Conservation (phyloP, 1,139 yeast genomes). For the Blastobotrys capitulatus region DNA sequence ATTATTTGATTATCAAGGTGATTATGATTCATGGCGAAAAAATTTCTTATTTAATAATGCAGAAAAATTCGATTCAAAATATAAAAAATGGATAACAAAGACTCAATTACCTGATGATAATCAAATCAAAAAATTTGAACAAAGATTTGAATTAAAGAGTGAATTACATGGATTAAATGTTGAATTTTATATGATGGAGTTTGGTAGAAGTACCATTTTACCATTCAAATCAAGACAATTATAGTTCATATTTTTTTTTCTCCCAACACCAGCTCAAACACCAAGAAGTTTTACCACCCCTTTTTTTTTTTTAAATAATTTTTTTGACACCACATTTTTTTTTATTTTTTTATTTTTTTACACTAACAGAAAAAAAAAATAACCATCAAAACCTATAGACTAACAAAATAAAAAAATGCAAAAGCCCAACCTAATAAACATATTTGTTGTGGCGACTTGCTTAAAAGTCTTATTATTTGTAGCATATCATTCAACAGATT, state of each 20-base stretch:
- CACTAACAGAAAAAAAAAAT: background rate
- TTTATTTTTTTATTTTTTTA: too few species aligned
- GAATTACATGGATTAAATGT: background rate
- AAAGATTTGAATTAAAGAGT: slow-evolving; percentile 2
- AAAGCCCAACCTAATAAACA: slow-evolving; percentile 42
- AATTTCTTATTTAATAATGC: background rate
- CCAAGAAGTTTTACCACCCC: too few species aligned
- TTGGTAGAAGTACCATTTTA: slow-evolving; percentile 4
- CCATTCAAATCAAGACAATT: slow-evolving; percentile 1
- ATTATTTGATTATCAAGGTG: background rate
- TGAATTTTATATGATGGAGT: background rate
- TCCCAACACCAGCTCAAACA: background rate
- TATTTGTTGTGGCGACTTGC: slow-evolving; percentile 56
- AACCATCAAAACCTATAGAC: background rate
- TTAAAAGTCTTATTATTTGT: slow-evolving; percentile 47
- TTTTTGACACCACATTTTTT: background rate
- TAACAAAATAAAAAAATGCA: slow-evolving; percentile 1
- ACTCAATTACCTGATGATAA: slow-evolving; percentile 1
- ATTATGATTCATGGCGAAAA: background rate
- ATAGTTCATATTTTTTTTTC: background rate
- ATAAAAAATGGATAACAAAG: slow-evolving; percentile 1
- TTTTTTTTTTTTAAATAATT: background rate
- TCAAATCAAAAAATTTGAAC: background rate
- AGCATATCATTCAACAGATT: slow-evolving; percentile 75
- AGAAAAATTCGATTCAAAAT: slow-evolving; percentile 2